These are phyloP conservation scores for Brassica incana DNA, from an alignment of 345 rosid genomes.

Conservation along the genomic window DNA sequence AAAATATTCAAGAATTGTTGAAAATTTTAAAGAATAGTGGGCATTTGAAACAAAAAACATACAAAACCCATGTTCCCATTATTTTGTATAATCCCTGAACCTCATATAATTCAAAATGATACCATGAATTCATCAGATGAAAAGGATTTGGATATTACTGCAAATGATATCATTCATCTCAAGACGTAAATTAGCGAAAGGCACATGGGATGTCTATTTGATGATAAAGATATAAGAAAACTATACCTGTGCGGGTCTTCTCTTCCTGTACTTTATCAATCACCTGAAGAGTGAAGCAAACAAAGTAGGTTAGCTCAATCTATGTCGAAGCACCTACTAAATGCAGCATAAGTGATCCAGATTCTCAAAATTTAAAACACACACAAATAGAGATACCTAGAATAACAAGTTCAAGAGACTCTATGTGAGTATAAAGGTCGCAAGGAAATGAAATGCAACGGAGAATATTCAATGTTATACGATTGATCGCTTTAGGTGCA, in stretches of 20 bases:
- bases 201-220: background rate
- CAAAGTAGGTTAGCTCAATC: background rate
- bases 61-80: background rate
- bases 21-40: background rate
- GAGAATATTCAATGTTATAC: background rate
- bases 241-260: constrained; percentile 38
- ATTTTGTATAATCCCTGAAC: background rate
- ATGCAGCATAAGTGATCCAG: background rate
- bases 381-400: background rate
- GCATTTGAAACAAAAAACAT: background rate
- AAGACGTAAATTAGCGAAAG: background rate
- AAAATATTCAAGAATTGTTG: background rate
- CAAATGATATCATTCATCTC: background rate
- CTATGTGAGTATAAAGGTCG: background rate
- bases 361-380: background rate
- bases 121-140: background rate
- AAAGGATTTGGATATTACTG: background rate
- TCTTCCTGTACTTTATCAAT: constrained; percentile 42
- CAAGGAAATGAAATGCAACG: background rate
- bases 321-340: background rate
- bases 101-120: background rate
- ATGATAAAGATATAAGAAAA: background rate
- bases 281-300: constrained; percentile 29
- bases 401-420: background rate
- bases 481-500: background rate